Percentiles rank a stretch among this genome's conserved stretches.
Evolutionary conservation across 164 flowering plant genomes (phyloP).

Genomic region (Malania oleifera): DNA sequence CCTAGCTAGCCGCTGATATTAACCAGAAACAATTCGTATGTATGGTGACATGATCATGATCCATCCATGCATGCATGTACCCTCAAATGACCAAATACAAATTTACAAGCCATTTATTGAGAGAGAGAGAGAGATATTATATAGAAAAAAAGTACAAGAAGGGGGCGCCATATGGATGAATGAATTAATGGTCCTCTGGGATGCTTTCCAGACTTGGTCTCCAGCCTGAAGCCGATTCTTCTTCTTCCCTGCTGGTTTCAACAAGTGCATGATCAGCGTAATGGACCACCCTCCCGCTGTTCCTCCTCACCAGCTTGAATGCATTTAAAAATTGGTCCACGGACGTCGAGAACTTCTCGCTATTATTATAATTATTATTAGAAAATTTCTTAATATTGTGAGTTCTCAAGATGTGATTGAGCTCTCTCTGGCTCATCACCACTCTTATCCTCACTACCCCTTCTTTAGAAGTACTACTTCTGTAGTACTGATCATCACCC

Average conservation of each 20-base stretch:
- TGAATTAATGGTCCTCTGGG: slow-evolving; percentile 29
- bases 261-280: no score
- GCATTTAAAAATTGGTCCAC: slow-evolving; percentile 17
- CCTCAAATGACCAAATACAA: no score
- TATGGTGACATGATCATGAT: no score
- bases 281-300: slow-evolving; percentile 6
- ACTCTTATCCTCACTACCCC: slow-evolving; percentile 27
- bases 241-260: not conserved
- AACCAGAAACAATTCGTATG: no score
- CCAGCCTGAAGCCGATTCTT: slow-evolving; percentile 14
- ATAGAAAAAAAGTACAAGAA: not conserved
- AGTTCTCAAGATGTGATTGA: slow-evolving; percentile 28
- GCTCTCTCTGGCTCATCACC: slow-evolving; percentile 26
- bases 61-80: no score
- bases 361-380: not conserved
- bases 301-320: slow-evolving; percentile 21
- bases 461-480: slow-evolving; percentile 3
- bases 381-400: no score
- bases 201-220: slow-evolving; percentile 33
- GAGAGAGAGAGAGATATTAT: not conserved
- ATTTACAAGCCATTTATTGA: no score
- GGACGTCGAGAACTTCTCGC: slow-evolving; percentile 2
- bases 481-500: no score
- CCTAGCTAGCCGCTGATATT: no score
- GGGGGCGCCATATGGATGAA: not conserved